These are phyloP conservation scores for Vairimorpha necatrix DNA, from an alignment of 371 early-diverging fungal genomes.

Conservation along the genomic window DNA sequence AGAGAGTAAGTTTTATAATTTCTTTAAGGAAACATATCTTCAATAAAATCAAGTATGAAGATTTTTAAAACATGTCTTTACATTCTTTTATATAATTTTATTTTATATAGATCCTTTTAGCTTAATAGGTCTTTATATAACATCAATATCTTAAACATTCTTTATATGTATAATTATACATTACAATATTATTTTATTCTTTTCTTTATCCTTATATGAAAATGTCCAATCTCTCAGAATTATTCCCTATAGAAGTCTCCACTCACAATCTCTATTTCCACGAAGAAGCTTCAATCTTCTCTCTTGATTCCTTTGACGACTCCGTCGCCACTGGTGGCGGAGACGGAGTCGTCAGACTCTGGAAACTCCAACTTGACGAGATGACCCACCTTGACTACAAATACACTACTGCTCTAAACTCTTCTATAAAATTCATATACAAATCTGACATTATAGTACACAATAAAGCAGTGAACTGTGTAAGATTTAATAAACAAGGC, in stretches of 20 bases:
- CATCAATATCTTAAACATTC: no score
- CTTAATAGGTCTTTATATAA: no score
- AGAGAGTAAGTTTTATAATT: conserved; percentile 39
- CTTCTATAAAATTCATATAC: conserved; percentile 45
- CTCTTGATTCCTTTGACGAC: conserved; percentile 43
- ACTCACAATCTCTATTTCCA: conserved; percentile 64
- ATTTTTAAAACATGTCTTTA: no score
- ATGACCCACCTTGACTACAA: not conserved
- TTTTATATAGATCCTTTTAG: no score
- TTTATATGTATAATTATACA: no score
- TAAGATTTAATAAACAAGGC: conserved; percentile 49
- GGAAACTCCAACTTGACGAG: conserved; percentile 44
- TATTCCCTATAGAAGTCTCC: conserved; percentile 51
- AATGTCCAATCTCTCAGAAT: not conserved
- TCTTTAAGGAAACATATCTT: conserved; percentile 45
- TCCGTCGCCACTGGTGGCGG: conserved; percentile 61
- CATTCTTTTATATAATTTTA: no score
- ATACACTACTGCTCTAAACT: conserved; percentile 53
- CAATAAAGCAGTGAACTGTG: conserved; percentile 55
- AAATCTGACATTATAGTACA: conserved; percentile 52
- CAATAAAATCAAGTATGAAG: no score
- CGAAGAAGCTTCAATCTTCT: conserved; percentile 59
- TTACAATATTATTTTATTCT: no score
- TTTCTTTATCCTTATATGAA: conserved; percentile 5
- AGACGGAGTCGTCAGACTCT: conserved; percentile 58